Evolutionary conservation across 805 yeast species (phyloP).

Genomic region (Pichia occidentalis): DNA sequence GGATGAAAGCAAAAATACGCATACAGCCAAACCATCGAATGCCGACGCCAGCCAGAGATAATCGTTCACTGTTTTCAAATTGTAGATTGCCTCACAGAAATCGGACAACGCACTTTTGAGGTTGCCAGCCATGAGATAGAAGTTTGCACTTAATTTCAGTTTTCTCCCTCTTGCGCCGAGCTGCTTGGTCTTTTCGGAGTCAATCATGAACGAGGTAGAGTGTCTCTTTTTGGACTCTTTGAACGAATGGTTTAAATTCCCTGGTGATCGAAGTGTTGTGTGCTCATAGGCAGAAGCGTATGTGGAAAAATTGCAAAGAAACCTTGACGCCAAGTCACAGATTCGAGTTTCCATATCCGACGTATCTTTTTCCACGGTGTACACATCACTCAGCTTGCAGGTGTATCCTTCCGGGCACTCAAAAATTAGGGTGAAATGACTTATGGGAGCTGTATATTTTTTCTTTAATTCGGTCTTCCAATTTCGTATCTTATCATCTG

Average conservation of each 20-base stretch:
- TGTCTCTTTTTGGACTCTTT: slow-evolving; percentile 22
- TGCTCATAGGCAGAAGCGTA: slow-evolving; percentile 71
- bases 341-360: slow-evolving; percentile 51
- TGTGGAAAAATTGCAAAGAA: slow-evolving; percentile 56
- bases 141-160: slow-evolving; percentile 65
- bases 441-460: slow-evolving; percentile 45
- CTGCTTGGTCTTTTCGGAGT: slow-evolving; percentile 30
- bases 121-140: slow-evolving; percentile 76
- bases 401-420: slow-evolving; percentile 32
- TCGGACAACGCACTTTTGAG: slow-evolving; percentile 61
- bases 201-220: slow-evolving; percentile 27
- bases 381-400: slow-evolving; percentile 10
- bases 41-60: slow-evolving; percentile 85
- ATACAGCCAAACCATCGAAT: slow-evolving; percentile 71
- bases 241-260: slow-evolving; percentile 31
- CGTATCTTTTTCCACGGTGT: slow-evolving; percentile 16
- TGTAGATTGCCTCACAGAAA: slow-evolving; percentile 64
- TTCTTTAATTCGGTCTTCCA: slow-evolving; percentile 37
- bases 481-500: slow-evolving; percentile 21
- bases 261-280: slow-evolving; percentile 80
- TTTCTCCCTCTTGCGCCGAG: slow-evolving; percentile 64
- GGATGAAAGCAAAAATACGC: slow-evolving; percentile 53
- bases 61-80: slow-evolving; percentile 60
- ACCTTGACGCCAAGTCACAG: slow-evolving; percentile 64
- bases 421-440: slow-evolving; percentile 50